Conservation (phyloP, 345 rosid species). For the Garcia nutans region DNA sequence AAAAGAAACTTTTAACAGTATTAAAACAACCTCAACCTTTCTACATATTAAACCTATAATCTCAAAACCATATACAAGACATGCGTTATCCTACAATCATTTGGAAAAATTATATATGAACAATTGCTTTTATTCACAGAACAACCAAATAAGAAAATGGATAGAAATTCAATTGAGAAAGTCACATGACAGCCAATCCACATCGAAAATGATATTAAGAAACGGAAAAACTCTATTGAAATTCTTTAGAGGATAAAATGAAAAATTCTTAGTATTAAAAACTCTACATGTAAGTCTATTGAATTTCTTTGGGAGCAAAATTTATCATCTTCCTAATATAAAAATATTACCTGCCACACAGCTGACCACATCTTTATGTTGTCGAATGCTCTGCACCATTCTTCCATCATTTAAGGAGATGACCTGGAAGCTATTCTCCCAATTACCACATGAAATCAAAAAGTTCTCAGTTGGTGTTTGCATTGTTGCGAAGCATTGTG, state of each 20-base stretch:
- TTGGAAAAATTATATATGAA: neutral
- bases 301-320: neutral
- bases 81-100: neutral
- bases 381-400: constrained; percentile 91
- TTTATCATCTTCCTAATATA: neutral
- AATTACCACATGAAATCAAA: constrained; percentile 89
- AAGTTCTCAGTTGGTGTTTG: constrained; percentile 73
- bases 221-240: neutral
- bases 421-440: constrained; percentile 97
- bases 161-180: neutral
- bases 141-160: neutral
- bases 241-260: neutral
- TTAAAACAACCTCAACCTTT: neutral
- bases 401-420: constrained; percentile 86
- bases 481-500: constrained; percentile 77
- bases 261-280: too few species aligned
- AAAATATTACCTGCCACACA: constrained; percentile 84
- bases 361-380: constrained; percentile 94
- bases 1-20: too few species aligned
- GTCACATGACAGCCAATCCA: neutral
- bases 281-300: neutral
- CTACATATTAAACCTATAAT: neutral
- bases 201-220: neutral
- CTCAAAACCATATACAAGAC: neutral
- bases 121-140: neutral